Evolutionary conservation across 148 eudicot species (phyloP).

Genomic region (Euryodendron excelsum): DNA sequence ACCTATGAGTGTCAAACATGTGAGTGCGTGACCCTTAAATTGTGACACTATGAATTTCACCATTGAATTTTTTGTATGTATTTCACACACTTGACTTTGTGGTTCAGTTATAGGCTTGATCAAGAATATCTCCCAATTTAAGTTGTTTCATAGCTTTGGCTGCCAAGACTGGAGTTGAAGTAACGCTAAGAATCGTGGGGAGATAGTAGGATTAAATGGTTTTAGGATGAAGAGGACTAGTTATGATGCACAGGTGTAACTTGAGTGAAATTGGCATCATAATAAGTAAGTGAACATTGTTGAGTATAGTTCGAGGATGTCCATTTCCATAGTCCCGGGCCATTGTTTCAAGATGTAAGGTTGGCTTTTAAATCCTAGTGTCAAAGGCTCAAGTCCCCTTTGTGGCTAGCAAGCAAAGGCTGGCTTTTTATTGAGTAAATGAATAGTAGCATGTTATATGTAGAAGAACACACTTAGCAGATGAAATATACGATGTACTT

Average conservation of each 20-base stretch:
- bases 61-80: not conserved
- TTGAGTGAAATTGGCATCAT: not conserved
- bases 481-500: not conserved
- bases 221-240: not conserved
- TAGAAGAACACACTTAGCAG: not conserved
- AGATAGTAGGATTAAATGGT: not conserved
- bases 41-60: not conserved
- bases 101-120: not conserved
- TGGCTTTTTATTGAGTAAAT: not conserved
- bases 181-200: not conserved
- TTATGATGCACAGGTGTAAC: not conserved
- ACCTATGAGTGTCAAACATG: not conserved
- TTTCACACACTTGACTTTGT: not conserved
- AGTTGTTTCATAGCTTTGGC: not conserved
- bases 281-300: too few species aligned
- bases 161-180: slow-evolving; percentile 1
- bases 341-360: not conserved
- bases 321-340: not conserved
- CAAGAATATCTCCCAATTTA: not conserved
- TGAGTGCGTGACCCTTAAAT: not conserved
- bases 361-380: not conserved
- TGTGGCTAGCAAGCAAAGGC: not conserved
- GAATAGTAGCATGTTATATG: not conserved
- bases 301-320: not conserved
- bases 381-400: not conserved